These are phyloP conservation scores for Pueraria montana DNA, from an alignment of 306 rosid species.

Conservation along the genomic window DNA sequence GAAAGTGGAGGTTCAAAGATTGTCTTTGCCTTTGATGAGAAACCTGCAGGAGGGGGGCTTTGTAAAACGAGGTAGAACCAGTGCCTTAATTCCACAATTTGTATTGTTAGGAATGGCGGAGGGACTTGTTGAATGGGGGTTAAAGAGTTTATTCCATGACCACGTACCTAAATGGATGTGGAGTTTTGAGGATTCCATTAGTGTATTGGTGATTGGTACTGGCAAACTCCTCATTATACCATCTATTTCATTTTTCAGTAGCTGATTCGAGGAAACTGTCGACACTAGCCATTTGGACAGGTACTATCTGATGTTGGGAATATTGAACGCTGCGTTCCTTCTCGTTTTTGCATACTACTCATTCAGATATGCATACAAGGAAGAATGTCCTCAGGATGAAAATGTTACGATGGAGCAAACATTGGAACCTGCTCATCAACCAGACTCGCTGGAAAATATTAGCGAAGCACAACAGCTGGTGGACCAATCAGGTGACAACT, in stretches of 20 bases:
- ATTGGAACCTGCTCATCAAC: too few species aligned
- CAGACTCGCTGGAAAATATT: too few species aligned
- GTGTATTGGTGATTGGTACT: background rate
- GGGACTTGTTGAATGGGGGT: background rate
- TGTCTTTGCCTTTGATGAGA: background rate
- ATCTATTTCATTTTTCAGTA: background rate
- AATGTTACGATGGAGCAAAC: background rate
- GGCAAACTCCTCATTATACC: conserved; percentile 1
- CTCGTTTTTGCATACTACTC: background rate
- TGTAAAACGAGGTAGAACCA: background rate
- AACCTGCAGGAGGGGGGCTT: too few species aligned
- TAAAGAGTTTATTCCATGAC: background rate
- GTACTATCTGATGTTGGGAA: too few species aligned
- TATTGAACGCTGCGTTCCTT: too few species aligned
- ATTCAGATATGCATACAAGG: background rate
- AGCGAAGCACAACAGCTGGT: too few species aligned
- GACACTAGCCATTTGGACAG: too few species aligned
- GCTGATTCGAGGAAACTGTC: too few species aligned
- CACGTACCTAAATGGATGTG: background rate
- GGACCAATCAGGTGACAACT: too few species aligned
- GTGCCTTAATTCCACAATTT: conserved; percentile 29
- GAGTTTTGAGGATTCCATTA: background rate
- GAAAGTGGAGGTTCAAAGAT: background rate
- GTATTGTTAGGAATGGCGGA: background rate
- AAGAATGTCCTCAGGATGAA: background rate